phyloP scores from a whole-genome alignment of 495 filamentous ascomycete genomes.

The Entonaema liquescens region DNA sequence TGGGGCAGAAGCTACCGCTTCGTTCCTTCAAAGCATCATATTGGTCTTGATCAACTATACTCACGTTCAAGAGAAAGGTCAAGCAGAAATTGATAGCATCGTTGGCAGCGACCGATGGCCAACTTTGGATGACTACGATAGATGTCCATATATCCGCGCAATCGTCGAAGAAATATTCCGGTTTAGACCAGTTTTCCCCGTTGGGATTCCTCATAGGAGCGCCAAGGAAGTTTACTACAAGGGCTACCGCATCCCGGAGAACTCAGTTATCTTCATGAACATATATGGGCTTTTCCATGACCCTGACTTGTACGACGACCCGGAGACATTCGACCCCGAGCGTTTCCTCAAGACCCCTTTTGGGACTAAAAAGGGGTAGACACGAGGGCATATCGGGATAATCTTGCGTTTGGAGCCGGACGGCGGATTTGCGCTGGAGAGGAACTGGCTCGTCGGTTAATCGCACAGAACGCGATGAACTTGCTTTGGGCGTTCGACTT shows the following conservation, averaged over 20 bases:
- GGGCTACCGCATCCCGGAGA: not conserved
- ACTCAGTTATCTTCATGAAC: not conserved
- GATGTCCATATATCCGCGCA: not conserved
- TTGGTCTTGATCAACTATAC: not conserved
- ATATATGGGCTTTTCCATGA: not conserved
- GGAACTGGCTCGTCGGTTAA: constrained; percentile 1
- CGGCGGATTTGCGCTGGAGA: constrained; percentile 2
- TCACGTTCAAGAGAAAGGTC: not conserved
- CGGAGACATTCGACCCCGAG: constrained; percentile 1
- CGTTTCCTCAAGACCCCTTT: not conserved
- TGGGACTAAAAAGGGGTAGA: not conserved
- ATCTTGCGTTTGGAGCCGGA: constrained; percentile 4
- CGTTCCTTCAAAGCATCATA: constrained; percentile 4
- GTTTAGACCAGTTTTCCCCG: constrained; percentile 1
- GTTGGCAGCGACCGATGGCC: not conserved
- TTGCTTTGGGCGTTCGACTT: not conserved
- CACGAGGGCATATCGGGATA: not conserved
- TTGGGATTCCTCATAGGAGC: constrained; percentile 1
- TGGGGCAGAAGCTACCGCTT: not conserved
- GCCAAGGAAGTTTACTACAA: not conserved
- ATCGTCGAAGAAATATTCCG: not conserved
- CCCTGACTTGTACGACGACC: not conserved
- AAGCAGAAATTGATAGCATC: not conserved
- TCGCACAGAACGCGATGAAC: not conserved
- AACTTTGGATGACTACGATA: not conserved